phyloP scores from a whole-genome alignment of 805 yeast genomes.

The Hyphopichia homilentoma region DNA sequence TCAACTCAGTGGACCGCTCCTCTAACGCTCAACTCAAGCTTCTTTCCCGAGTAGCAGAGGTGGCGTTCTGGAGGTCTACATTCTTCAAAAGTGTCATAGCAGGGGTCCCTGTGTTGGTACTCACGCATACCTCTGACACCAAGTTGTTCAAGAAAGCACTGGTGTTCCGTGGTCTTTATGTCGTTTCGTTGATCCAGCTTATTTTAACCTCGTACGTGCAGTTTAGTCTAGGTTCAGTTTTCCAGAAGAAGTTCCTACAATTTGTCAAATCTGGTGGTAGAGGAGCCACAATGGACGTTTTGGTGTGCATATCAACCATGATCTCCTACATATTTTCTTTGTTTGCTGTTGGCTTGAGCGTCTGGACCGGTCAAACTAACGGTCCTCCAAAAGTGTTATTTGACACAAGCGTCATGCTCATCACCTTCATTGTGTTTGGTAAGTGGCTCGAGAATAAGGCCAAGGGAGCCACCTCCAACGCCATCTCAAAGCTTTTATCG shows the following conservation, averaged over 20 bases:
- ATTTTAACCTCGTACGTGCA: conserved; percentile 57
- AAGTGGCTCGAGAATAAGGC: conserved; percentile 90
- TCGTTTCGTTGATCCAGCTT: conserved; percentile 62
- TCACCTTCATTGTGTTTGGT: conserved; percentile 82
- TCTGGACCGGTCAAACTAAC: conserved; percentile 35
- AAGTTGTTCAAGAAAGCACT: conserved; percentile 26
- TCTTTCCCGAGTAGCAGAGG: conserved; percentile 67
- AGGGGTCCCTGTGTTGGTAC: conserved; percentile 59
- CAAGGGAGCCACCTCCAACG: conserved; percentile 88
- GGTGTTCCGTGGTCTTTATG: conserved; percentile 57
- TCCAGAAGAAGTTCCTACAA: conserved; percentile 59
- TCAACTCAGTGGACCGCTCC: conserved; percentile 50
- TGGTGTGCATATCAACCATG: conserved; percentile 78
- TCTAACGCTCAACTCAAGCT: conserved; percentile 62
- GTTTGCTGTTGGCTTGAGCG: conserved; percentile 50
- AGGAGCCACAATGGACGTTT: conserved; percentile 83
- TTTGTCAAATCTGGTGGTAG: conserved; percentile 61
- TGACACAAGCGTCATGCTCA: conserved; percentile 83
- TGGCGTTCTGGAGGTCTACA: conserved; percentile 62
- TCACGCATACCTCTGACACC: conserved; percentile 46
- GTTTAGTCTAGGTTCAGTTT: conserved; percentile 62
- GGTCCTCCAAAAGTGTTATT: conserved; percentile 68
- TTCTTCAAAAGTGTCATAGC: conserved; percentile 49
- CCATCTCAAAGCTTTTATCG: conserved; percentile 75
- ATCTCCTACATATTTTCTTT: conserved; percentile 76